Evolutionary conservation across 2,329 filamentous ascomycete genomes (phyloP).

Genomic region (Cercospora beticola): DNA sequence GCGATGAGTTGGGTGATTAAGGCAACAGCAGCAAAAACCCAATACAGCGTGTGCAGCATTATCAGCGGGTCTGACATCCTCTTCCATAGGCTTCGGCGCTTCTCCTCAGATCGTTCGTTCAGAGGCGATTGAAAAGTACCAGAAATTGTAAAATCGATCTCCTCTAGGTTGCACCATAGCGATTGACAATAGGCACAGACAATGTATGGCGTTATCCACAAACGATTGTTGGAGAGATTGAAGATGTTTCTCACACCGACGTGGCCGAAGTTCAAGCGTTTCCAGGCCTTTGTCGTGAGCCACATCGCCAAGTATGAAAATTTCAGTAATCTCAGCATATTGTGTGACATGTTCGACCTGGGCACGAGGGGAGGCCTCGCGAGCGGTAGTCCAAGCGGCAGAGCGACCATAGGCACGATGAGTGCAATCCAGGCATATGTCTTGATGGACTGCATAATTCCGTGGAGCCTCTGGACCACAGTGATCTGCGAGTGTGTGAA

Average conservation of each 20-base stretch:
- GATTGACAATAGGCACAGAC: constrained; percentile 78
- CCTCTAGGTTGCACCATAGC: constrained; percentile 56
- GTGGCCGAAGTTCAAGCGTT: neutral
- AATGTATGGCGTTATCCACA: neutral
- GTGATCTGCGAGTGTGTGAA: neutral
- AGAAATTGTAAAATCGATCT: neutral
- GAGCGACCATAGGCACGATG: neutral
- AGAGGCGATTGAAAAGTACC: neutral
- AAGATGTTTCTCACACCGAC: constrained; percentile 41
- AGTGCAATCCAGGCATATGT: neutral
- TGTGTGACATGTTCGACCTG: too few relatives aligned
- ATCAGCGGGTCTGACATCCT: neutral
- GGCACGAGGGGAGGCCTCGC: neutral
- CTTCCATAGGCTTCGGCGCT: neutral
- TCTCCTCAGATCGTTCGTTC: neutral
- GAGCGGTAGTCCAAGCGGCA: neutral
- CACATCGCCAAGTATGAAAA: neutral
- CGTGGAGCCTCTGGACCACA: neutral
- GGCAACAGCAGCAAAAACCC: neutral
- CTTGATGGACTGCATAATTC: neutral
- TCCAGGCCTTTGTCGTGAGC: neutral
- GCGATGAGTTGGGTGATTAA: neutral
- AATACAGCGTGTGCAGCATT: neutral
- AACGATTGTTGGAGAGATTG: neutral
- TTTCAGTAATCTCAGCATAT: neutral